These are phyloP conservation scores for Aspergillus intermedius DNA, from an alignment of 2,329 filamentous ascomycete genomes.

Conservation along the genomic window DNA sequence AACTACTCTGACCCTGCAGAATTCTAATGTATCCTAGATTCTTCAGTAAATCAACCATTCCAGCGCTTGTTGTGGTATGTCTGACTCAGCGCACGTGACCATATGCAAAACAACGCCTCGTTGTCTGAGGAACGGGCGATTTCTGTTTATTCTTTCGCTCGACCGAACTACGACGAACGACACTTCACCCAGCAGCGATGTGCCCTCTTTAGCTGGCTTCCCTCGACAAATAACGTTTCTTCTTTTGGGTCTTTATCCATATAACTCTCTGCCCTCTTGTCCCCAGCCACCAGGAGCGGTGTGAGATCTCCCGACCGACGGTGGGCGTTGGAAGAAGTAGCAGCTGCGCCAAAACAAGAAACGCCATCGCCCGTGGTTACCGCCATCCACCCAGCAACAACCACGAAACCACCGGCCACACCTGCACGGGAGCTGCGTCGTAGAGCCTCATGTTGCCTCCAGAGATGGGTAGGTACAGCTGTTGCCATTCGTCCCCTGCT, in stretches of 20 bases:
- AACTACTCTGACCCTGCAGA: too few relatives aligned
- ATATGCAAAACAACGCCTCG: conserved; percentile 21
- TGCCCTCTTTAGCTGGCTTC: conserved; percentile 11
- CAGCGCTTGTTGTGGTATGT: background rate
- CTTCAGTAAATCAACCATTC: too few relatives aligned
- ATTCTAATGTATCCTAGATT: too few relatives aligned
- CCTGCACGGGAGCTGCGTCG: conserved; percentile 10
- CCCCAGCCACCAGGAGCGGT: conserved; percentile 2
- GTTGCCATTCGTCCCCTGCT: conserved; percentile 4
- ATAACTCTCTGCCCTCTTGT: background rate
- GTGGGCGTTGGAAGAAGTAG: conserved; percentile 10
- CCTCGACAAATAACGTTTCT: background rate
- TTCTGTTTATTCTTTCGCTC: conserved; percentile 35
- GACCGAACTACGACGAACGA: conserved; percentile 9
- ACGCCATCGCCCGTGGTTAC: conserved; percentile 23
- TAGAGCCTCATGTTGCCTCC: conserved; percentile 21
- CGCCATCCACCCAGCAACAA: conserved; percentile 17
- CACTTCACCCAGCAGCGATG: conserved; percentile 18
- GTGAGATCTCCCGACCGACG: conserved; percentile 12
- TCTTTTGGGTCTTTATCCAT: background rate
- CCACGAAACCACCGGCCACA: conserved; percentile 8
- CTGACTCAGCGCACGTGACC: conserved; percentile 25
- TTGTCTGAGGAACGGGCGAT: conserved; percentile 37
- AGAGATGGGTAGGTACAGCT: conserved; percentile 26
- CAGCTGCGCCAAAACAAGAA: conserved; percentile 21